Evolutionary conservation across 2,329 filamentous ascomycete species (phyloP).

Genomic region (Incumbomyces lentus): DNA sequence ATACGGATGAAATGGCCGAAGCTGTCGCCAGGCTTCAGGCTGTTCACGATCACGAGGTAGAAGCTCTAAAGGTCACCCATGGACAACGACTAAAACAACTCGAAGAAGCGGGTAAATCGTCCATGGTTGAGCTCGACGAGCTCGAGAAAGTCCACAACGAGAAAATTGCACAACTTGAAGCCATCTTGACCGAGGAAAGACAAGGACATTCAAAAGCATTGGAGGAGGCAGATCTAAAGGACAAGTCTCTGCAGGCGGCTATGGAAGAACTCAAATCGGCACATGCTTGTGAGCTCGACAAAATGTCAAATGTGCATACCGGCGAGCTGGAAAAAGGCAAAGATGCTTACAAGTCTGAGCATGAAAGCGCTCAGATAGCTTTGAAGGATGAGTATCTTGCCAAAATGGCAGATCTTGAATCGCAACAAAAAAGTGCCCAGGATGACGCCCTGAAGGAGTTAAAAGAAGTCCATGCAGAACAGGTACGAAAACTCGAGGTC

Average conservation of each 20-base stretch:
- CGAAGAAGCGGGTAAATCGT: neutral
- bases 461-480: slow-evolving; percentile 9
- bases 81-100: slow-evolving; percentile 8
- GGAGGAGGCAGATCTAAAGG: neutral
- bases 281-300: slow-evolving; percentile 5
- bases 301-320: slow-evolving; percentile 20
- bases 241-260: neutral
- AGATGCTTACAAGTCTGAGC: slow-evolving; percentile 10
- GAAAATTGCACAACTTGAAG: slow-evolving; percentile 1
- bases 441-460: neutral
- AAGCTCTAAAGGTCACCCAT: slow-evolving; percentile 10
- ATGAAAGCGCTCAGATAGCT: slow-evolving; percentile 6
- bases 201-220: neutral
- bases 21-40: slow-evolving; percentile 23
- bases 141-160: slow-evolving; percentile 4
- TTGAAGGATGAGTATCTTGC: neutral
- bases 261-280: slow-evolving; percentile 5
- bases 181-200: neutral
- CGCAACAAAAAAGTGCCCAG: neutral
- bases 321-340: slow-evolving; percentile 23
- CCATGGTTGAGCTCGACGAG: neutral
- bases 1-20: slow-evolving; percentile 24
- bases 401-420: slow-evolving; percentile 2
- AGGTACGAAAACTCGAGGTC: slow-evolving; percentile 15
- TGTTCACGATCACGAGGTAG: slow-evolving; percentile 9